Evolutionary conservation across 148 eudicot species (phyloP).

Genomic region (Tetragonia tetragonoides): DNA sequence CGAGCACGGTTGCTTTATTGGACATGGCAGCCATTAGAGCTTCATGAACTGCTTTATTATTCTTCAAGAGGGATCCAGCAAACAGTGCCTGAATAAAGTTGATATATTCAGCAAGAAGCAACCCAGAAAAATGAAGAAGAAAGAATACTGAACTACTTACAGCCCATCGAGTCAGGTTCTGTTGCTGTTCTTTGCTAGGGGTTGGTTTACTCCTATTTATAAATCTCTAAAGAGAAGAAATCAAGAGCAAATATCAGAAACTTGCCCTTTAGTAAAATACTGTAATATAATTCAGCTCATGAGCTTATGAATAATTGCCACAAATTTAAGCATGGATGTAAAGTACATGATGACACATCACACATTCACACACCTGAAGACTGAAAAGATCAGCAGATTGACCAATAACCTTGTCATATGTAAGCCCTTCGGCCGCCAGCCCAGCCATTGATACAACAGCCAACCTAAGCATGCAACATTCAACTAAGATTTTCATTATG

Average conservation of each 20-base stretch:
- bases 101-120: background rate
- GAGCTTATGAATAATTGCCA: background rate
- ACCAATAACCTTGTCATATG: conserved; percentile 87
- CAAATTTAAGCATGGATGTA: conserved; percentile 6
- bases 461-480: conserved; percentile 45
- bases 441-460: conserved; percentile 98
- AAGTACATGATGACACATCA: background rate
- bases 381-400: conserved; percentile 97
- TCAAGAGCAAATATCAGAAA: conserved; percentile 1
- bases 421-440: conserved; percentile 92
- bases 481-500: background rate
- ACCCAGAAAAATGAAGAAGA: background rate
- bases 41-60: conserved; percentile 65
- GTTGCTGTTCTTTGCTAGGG: conserved; percentile 76
- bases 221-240: conserved; percentile 63
- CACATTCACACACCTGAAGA: conserved; percentile 61
- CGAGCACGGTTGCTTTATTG: conserved; percentile 69
- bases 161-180: conserved; percentile 98
- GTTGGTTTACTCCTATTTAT: conserved; percentile 83
- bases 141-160: conserved; percentile 55
- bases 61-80: conserved; percentile 78
- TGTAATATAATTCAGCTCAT: background rate
- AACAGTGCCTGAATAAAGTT: conserved; percentile 61
- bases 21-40: conserved; percentile 83
- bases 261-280: no score